These are phyloP conservation scores for Boletus rufocinnamomeus DNA, from an alignment of 768 basidiomycete species.

Conservation along the genomic window DNA sequence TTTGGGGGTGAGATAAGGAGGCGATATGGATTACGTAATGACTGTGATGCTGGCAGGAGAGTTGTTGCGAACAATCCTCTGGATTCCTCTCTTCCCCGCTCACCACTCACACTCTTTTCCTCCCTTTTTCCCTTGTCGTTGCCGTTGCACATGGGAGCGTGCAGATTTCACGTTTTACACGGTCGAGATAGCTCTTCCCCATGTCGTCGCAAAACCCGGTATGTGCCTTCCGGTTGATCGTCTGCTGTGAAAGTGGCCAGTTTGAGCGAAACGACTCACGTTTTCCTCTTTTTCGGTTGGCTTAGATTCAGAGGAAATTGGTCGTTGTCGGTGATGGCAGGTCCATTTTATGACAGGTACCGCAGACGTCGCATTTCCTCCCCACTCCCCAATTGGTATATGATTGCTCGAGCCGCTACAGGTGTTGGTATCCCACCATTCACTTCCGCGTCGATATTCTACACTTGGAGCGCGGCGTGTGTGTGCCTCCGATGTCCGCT, in stretches of 20 bases:
- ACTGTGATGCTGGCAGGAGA: slow-evolving; percentile 30
- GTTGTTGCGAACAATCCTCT: slow-evolving; percentile 22
- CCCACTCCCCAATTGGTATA: not conserved
- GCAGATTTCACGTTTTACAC: not conserved
- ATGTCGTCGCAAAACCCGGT: slow-evolving; percentile 63
- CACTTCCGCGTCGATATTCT: slow-evolving; percentile 25
- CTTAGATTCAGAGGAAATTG: slow-evolving; percentile 88
- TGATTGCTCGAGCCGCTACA: slow-evolving; percentile 7
- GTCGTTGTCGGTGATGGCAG: slow-evolving; percentile 96
- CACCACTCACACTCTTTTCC: slow-evolving; percentile 14
- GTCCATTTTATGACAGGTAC: slow-evolving; percentile 32
- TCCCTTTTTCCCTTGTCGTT: slow-evolving; percentile 1
- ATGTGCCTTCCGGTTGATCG: slow-evolving; percentile 30
- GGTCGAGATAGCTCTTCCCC: not conserved
- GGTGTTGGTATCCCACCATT: slow-evolving; percentile 15
- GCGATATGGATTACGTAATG: slow-evolving; percentile 30
- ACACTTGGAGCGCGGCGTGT: slow-evolving; percentile 1
- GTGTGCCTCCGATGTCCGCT: not conserved
- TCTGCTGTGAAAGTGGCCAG: not conserved
- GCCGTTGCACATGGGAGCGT: slow-evolving; percentile 2
- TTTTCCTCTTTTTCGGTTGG: too few species aligned
- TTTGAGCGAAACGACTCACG: not conserved
- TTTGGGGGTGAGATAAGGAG: not conserved
- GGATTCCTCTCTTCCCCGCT: slow-evolving; percentile 21
- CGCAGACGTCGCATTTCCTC: not conserved